These are phyloP conservation scores for Gossypium turneri DNA, from an alignment of 345 rosid species.

Conservation along the genomic window DNA sequence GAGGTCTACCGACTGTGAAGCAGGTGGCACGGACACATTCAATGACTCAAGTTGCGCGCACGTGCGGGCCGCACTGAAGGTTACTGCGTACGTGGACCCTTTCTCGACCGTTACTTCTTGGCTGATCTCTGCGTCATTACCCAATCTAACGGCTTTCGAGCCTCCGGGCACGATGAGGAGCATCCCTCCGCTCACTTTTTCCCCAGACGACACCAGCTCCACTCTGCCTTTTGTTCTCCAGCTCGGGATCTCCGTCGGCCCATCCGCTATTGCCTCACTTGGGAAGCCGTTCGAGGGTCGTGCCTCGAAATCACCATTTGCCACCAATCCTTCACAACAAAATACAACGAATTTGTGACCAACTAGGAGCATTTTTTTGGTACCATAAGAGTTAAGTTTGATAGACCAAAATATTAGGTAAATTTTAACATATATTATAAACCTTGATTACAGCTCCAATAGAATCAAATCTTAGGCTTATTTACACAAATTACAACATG, in stretches of 20 bases:
- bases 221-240: slow-evolving; percentile 75
- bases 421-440: too few species aligned
- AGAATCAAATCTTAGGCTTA: background rate
- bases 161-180: slow-evolving; percentile 90
- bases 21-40: slow-evolving; percentile 77
- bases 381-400: background rate
- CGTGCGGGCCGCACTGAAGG: slow-evolving; percentile 97
- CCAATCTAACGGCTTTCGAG: slow-evolving; percentile 71
- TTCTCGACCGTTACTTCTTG: slow-evolving; percentile 81
- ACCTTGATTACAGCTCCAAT: background rate
- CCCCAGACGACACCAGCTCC: slow-evolving; percentile 78
- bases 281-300: slow-evolving; percentile 68
- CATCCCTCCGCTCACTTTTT: slow-evolving; percentile 95
- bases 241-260: slow-evolving; percentile 53
- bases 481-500: background rate
- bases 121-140: slow-evolving; percentile 92
- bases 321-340: slow-evolving; percentile 44
- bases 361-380: background rate
- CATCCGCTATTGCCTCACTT: slow-evolving; percentile 46
- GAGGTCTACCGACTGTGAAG: slow-evolving; percentile 75
- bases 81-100: slow-evolving; percentile 71
- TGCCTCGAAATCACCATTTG: slow-evolving; percentile 81
- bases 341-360: too few species aligned
- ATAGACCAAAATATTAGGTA: background rate
- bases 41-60: slow-evolving; percentile 93